A percentile compares a stretch with the other conserved stretches of the same genome.
phyloP scores from a whole-genome alignment of 208 protist genomes.

The Phytomonas francai region DNA sequence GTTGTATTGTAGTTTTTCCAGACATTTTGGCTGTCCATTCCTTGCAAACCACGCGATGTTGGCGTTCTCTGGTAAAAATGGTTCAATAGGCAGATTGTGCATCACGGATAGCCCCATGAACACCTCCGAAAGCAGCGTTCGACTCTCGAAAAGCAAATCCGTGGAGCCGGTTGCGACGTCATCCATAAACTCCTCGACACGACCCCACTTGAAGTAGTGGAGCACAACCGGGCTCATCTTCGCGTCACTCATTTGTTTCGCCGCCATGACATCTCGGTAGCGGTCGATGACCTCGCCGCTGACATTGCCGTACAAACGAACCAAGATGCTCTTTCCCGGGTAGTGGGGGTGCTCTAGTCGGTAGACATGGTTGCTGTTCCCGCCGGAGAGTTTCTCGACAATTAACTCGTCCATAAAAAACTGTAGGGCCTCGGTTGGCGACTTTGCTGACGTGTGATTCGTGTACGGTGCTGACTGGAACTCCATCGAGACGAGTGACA shows the following conservation, averaged over 20 bases:
- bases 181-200: conserved; percentile 83
- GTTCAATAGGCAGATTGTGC: conserved; percentile 40
- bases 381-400: conserved; percentile 69
- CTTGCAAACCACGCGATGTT: conserved; percentile 28
- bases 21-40: conserved; percentile 7
- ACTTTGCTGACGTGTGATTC: conserved; percentile 17
- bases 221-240: conserved; percentile 60
- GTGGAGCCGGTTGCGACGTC: conserved; percentile 63
- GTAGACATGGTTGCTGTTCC: conserved; percentile 85
- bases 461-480: background rate
- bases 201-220: conserved; percentile 76
- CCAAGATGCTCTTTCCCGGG: conserved; percentile 41
- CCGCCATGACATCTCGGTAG: conserved; percentile 57
- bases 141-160: conserved; percentile 60
- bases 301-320: conserved; percentile 71
- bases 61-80: conserved; percentile 57
- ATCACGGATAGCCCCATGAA: conserved; percentile 42
- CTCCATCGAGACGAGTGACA: background rate
- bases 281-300: conserved; percentile 74
- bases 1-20: conserved; percentile 9
- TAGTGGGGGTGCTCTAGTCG: conserved; percentile 55
- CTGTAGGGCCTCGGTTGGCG: conserved; percentile 39
- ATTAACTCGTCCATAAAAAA: conserved; percentile 48
- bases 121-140: conserved; percentile 46
- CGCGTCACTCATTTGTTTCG: conserved; percentile 68